Base-by-base conservation (phyloP, 2,329 filamentous ascomycete species). In the Didymella exigua region DNA sequence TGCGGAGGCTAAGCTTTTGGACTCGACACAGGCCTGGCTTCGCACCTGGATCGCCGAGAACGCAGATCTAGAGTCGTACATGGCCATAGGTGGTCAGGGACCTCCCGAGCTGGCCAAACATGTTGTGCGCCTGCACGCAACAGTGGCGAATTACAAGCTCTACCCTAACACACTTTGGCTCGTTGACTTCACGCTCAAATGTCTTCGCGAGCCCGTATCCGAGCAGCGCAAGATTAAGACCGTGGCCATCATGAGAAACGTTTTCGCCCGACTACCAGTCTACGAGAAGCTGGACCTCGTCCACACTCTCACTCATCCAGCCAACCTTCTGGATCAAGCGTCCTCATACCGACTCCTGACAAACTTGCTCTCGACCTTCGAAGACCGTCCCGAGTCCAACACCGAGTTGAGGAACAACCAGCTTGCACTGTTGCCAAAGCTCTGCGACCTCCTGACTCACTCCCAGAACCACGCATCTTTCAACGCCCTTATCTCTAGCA, bases 381-480 rank as follows among this genome's bases (percentile, higher is more conserved):
- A 70, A n/a, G 66, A 71, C 34, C 63, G 59, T 10, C 37, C 56
- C 14, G 60, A 63, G 5, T 62, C 61, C 5, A 61, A 70, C 26
- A 24, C 54, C 10, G 61, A 65, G 38, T 33, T 65, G 11, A 71
- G 60, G 41, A 59, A 62, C 31, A 67, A 66, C 34, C 69, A 72
- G 29, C 60, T 72, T 4, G 59, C 64, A 9, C 34, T 75, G 2
- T 47, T 75, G 2, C 69, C 70, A 1, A 55, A 43, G 18, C 30
- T 73, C 5, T 72, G 68, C 42, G 40, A 40, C 4, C 48, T 68
- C 3, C 56, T 74, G 16, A 48, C 54, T 3, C 84, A 81, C 0
- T 76, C 81, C 79, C 80, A 85, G 64, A 77, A 85, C 13, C 81
- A 80, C 52, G 79, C 75, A 49, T 80, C 73, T 54, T 85, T 81